Conservation (phyloP, 2,329 filamentous ascomycete species). For the Fusarium buharicum region DNA sequence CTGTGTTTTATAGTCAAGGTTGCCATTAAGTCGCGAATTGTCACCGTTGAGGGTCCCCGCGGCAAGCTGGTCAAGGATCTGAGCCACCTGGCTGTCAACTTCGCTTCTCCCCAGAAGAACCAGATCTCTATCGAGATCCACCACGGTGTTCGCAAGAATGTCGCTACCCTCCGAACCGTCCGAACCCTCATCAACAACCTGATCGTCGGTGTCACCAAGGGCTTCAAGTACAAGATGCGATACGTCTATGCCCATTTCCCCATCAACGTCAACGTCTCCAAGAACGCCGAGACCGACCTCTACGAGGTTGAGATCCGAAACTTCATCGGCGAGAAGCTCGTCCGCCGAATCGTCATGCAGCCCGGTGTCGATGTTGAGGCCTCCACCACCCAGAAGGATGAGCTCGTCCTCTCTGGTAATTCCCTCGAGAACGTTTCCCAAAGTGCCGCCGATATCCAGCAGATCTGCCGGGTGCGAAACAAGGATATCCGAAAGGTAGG, state of each 20-base stretch:
- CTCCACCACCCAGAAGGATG: conserved; percentile 95
- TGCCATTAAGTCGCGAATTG: conserved; percentile 93
- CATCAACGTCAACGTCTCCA: conserved; percentile 99
- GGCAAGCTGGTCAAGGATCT: conserved; percentile 98
- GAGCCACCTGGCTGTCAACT: conserved; percentile 95
- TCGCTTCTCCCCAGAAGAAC: conserved; percentile 86
- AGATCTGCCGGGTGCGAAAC: conserved; percentile 99
- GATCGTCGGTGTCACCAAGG: conserved; percentile 97
- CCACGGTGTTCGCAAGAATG: conserved; percentile 97
- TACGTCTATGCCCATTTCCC: conserved; percentile 99
- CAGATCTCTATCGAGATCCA: conserved; percentile 97
- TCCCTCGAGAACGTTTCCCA: conserved; percentile 97
- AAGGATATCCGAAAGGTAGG: conserved; percentile 99
- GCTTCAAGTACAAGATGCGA: conserved; percentile 99
- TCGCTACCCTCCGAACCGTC: conserved; percentile 97
- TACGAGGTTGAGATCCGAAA: conserved; percentile 98
- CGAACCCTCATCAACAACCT: conserved; percentile 98
- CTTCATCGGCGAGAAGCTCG: conserved; percentile 99
- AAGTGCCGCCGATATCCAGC: conserved; percentile 98
- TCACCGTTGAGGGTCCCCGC: conserved; percentile 97
- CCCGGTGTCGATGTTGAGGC: conserved; percentile 89
- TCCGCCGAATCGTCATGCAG: conserved; percentile 90
- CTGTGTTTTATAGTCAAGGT: conserved; percentile 80
- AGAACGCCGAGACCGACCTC: conserved; percentile 89
- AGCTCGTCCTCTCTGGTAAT: conserved; percentile 93